Evolutionary conservation across 1,139 yeast genomes (phyloP).

Genomic region (Kazachstania sp.): DNA sequence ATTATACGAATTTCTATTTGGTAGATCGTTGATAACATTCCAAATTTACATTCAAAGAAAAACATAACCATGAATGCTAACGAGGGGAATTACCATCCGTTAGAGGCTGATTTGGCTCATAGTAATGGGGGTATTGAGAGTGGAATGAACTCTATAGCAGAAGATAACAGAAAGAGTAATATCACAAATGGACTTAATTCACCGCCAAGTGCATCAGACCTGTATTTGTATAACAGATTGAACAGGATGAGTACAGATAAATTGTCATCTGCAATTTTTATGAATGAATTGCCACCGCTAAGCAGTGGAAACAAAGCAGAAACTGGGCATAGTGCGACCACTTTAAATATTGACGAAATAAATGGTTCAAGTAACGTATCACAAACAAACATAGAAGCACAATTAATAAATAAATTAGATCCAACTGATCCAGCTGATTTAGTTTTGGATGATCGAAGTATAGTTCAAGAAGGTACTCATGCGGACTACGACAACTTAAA

Average conservation of each 20-base stretch:
- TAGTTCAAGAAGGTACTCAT: background rate
- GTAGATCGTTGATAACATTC: background rate
- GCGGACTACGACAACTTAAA: background rate
- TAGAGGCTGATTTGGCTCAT: slow-evolving; percentile 8
- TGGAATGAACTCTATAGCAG: background rate
- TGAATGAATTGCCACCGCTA: background rate
- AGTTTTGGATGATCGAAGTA: background rate
- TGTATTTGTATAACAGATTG: slow-evolving; percentile 7
- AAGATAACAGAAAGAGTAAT: background rate
- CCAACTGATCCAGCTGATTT: background rate
- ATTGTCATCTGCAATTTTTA: background rate
- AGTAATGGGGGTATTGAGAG: background rate
- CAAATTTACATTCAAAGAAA: background rate
- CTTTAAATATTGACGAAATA: background rate
- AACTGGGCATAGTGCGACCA: background rate
- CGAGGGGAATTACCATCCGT: slow-evolving; percentile 9
- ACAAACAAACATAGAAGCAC: background rate
- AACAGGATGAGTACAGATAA: background rate
- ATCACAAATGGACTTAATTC: background rate
- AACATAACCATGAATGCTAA: slow-evolving; percentile 1
- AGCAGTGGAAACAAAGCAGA: background rate
- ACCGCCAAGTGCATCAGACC: slow-evolving; percentile 3
- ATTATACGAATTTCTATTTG: background rate
- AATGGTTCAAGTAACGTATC: background rate
- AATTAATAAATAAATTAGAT: background rate